Conservation (phyloP, 129 eudicot genomes). For the Centaurea solstitialis region DNA sequence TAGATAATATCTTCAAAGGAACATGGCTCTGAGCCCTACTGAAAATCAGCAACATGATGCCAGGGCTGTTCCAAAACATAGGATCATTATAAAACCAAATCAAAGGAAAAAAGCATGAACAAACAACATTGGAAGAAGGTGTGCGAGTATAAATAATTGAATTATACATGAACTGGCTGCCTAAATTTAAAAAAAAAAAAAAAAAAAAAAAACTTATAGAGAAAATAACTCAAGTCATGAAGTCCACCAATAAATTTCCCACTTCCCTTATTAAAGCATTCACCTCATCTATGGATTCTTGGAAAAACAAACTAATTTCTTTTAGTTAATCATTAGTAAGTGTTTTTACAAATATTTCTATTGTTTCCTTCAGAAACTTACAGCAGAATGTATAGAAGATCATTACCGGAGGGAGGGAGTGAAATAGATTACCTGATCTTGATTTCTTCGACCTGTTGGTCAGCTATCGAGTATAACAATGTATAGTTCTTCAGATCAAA, state of each 20-base stretch:
- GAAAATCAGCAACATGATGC: conserved; percentile 39
- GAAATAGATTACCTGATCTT: conserved; percentile 48
- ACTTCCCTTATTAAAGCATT: not conserved
- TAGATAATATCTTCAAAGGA: conserved; percentile 42
- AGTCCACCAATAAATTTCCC: not conserved
- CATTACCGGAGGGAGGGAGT: not conserved
- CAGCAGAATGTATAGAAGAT: conserved; percentile 1
- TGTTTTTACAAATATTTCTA: not conserved
- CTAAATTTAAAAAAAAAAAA: not conserved
- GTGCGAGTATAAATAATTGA: not conserved
- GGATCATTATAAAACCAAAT: not conserved
- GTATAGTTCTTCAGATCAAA: conserved; percentile 79
- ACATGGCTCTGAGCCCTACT: conserved; percentile 34
- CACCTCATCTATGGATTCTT: not conserved
- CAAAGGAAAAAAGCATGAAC: not conserved
- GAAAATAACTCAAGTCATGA: not conserved
- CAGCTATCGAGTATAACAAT: conserved; percentile 65
- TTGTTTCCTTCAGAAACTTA: not conserved
- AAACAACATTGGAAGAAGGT: not conserved
- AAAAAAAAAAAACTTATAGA: not conserved
- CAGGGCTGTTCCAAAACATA: conserved; percentile 31
- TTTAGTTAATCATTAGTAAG: not conserved
- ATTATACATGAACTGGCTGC: not conserved
- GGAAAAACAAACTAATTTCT: not conserved
- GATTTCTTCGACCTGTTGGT: conserved; percentile 44